Evolutionary conservation across 192 early-diverging fungal genomes (phyloP).

Genomic region (Backusella circina): DNA sequence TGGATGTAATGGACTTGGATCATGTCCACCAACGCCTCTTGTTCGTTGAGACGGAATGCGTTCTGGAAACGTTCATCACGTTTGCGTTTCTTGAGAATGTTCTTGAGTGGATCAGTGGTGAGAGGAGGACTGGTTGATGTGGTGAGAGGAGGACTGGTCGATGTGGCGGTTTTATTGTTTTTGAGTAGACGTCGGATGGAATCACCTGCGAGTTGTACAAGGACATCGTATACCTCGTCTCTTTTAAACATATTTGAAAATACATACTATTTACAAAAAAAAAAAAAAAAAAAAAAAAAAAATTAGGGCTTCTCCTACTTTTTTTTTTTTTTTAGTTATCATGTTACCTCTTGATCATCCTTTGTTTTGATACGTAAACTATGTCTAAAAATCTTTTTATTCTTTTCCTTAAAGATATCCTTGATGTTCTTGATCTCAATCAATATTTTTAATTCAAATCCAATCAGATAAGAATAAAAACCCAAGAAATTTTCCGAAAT

Average conservation of each 20-base stretch:
- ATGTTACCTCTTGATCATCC: conserved; percentile 74
- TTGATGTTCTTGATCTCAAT: conserved; percentile 91
- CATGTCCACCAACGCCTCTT: conserved; percentile 71
- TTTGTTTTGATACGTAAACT: conserved; percentile 82
- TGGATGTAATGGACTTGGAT: conserved; percentile 30
- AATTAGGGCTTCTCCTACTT: background rate
- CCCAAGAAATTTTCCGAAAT: conserved; percentile 88
- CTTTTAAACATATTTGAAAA: conserved; percentile 96
- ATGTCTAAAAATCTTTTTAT: conserved; percentile 86
- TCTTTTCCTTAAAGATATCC: conserved; percentile 79
- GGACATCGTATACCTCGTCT: conserved; percentile 89
- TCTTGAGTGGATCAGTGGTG: conserved; percentile 47
- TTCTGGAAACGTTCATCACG: conserved; percentile 72
- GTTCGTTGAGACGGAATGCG: conserved; percentile 72
- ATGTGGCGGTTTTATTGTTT: conserved; percentile 27
- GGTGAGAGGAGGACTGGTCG: conserved; percentile 51
- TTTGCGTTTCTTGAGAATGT: conserved; percentile 69
- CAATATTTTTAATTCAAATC: conserved; percentile 86
- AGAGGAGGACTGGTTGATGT: conserved; percentile 49
- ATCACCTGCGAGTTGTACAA: conserved; percentile 83
- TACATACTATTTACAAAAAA: no score
- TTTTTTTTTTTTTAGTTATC: background rate
- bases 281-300: no score
- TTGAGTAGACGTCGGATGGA: conserved; percentile 89
- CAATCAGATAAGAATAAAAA: conserved; percentile 95